phyloP scores from a whole-genome alignment of 2,329 filamentous ascomycete genomes.

The Lanzia echinophila region DNA sequence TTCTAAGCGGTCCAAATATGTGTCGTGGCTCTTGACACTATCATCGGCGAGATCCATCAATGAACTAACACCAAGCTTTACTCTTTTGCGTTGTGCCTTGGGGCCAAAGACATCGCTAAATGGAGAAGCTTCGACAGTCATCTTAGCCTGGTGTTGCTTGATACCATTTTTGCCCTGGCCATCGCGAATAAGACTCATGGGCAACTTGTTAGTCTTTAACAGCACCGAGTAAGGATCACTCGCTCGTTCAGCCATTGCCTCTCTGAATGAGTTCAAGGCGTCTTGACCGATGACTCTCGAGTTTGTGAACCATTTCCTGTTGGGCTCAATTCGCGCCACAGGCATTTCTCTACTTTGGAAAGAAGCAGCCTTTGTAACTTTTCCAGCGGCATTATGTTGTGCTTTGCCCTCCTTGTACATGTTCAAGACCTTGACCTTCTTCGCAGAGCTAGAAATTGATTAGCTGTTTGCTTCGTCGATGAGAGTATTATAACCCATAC shows the following conservation, averaged over 20 bases:
- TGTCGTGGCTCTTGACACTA: conserved; percentile 72
- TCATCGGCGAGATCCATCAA: conserved; percentile 75
- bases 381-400: conserved; percentile 72
- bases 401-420: conserved; percentile 86
- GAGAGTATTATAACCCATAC: conserved; percentile 35
- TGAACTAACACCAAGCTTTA: conserved; percentile 80
- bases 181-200: conserved; percentile 89
- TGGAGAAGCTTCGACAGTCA: conserved; percentile 79
- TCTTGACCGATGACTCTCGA: conserved; percentile 86
- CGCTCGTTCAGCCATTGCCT: conserved; percentile 85
- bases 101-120: conserved; percentile 89
- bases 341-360: conserved; percentile 81
- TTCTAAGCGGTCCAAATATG: conserved; percentile 73
- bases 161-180: conserved; percentile 70
- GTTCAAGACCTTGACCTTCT: conserved; percentile 82
- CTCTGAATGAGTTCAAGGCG: conserved; percentile 76
- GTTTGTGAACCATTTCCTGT: conserved; percentile 97
- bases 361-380: conserved; percentile 75
- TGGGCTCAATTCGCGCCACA: conserved; percentile 83
- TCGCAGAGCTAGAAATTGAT: conserved; percentile 49
- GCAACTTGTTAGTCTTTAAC: conserved; percentile 95
- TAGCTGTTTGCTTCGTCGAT: conserved; percentile 1
- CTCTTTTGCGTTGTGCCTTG: conserved; percentile 86
- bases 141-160: conserved; percentile 91
- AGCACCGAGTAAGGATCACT: conserved; percentile 89